Evolutionary conservation across 306 rosid species (phyloP), one percentile per base, ranked within the genome.

Genomic region (Quercus wislizeni): DNA sequence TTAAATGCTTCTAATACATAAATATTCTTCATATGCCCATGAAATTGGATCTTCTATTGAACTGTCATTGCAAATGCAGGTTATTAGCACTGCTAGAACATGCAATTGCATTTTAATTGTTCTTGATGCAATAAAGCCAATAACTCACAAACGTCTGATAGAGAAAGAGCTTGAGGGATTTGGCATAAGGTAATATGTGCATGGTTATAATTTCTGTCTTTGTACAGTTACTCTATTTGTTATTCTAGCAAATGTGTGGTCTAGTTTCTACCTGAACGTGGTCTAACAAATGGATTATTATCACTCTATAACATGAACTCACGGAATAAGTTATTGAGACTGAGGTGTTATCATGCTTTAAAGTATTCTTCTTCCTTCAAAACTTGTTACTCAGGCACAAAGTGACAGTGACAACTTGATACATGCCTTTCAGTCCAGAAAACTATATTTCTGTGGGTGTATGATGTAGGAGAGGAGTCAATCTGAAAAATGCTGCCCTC

Each of bases 141-240:
- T 95, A 74, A 95, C 99, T 18, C 99, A 95, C 80, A 95, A 95
- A 78, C 98, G 98, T 69, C 89, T 95, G 56, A 95, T 95, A 65
- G 99, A 95, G 78, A 95, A 95, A 82, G 99, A 95, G 88, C 92
- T 95, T 2, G 99, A 95, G 85, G 99, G 99, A 88, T 95, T 95
- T 87, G 99, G 99, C 78, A 95, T 95, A 82, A 93, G 99, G 97
- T 92, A 87, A 81, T 57, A 14, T 81, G 31, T 83, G 67, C 46
- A 31, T 56, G 49, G 73, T 74, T 56, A 20, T 70, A 75, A 33
- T 76, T 82, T 83, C 3, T 17, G 9, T 73, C 83, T 55, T 46
- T 35, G 1, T 49, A 28, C 11, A 55, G 41, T 62, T 87, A 62
- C 35, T 74, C 38, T 56, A 38, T 75, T 59, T 58, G 43, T 78